Conservation (phyloP, 805 yeast species). For the Kodamaea sagamina region DNA sequence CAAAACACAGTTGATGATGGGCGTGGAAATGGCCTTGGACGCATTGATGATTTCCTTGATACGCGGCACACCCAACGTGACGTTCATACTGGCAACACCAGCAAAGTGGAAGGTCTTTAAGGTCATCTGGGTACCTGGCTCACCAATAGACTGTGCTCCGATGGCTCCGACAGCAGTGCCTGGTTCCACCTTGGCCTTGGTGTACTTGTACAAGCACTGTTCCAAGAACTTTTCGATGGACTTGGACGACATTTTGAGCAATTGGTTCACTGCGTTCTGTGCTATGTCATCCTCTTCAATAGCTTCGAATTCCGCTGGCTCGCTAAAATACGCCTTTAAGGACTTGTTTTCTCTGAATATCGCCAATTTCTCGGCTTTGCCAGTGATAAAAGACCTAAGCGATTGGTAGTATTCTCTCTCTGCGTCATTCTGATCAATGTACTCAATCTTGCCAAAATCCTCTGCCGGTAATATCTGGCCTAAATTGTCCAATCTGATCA, state of each 20-base stretch:
- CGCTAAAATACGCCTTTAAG: conserved; percentile 36
- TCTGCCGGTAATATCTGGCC: conserved; percentile 54
- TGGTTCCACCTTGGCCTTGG: conserved; percentile 91
- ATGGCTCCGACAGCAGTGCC: conserved; percentile 99
- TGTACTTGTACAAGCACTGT: conserved; percentile 78
- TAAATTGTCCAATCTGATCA: conserved; percentile 70
- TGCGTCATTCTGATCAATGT: conserved; percentile 82
- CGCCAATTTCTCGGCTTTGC: conserved; percentile 60
- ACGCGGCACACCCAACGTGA: conserved; percentile 98
- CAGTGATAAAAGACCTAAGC: conserved; percentile 59
- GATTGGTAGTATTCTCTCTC: conserved; percentile 83
- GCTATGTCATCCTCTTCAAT: conserved; percentile 28
- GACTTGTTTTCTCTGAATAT: conserved; percentile 45
- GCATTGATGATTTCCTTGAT: conserved; percentile 98
- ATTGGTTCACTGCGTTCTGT: conserved; percentile 57
- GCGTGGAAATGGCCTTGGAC: conserved; percentile 91
- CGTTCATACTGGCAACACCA: conserved; percentile 99
- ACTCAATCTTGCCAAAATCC: conserved; percentile 54
- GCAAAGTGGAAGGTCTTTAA: conserved; percentile 93
- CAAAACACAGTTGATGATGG: conserved; percentile 90
- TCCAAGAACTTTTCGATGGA: conserved; percentile 67
- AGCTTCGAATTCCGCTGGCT: conserved; percentile 39
- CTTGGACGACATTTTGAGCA: conserved; percentile 62
- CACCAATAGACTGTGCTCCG: conserved; percentile 99
- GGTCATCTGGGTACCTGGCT: conserved; percentile 99